A percentile compares a stretch with the other conserved stretches of the same genome.
phyloP scores from a whole-genome alignment of 1,284 basidiomycete species.

The Ganoderma sinense region DNA sequence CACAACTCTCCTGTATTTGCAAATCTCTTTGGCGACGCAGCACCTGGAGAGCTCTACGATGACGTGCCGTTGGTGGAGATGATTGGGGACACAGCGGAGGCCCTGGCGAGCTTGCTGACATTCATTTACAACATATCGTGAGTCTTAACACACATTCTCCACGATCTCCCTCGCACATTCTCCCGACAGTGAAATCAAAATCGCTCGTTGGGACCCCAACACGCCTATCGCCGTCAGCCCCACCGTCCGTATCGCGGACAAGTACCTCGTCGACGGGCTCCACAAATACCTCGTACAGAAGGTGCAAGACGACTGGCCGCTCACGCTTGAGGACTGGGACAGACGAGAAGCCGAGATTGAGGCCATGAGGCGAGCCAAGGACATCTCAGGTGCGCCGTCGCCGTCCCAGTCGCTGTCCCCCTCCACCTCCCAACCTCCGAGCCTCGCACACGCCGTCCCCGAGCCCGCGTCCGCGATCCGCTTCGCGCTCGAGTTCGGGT shows the following conservation, averaged over 20 bases:
- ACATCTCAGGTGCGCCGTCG: background rate
- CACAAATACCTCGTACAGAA: slow-evolving; percentile 58
- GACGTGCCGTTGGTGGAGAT: slow-evolving; percentile 1
- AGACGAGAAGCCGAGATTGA: slow-evolving; percentile 21
- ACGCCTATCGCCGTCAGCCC: slow-evolving; percentile 48
- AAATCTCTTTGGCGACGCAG: background rate
- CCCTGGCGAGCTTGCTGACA: background rate
- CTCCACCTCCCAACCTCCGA: background rate
- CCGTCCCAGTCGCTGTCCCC: background rate
- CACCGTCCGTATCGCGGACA: slow-evolving; percentile 69
- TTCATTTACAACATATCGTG: slow-evolving; percentile 2
- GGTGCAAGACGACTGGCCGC: slow-evolving; percentile 65
- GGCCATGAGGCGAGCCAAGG: background rate
- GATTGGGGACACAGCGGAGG: slow-evolving; percentile 1
- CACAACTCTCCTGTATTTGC: background rate
- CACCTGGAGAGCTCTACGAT: background rate
- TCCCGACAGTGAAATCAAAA: background rate
- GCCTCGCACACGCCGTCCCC: background rate
- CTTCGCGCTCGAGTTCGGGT: slow-evolving; percentile 63
- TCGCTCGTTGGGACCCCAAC: slow-evolving; percentile 20
- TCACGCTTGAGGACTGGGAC: slow-evolving; percentile 70
- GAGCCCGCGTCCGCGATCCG: slow-evolving; percentile 51
- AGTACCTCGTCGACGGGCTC: slow-evolving; percentile 68
- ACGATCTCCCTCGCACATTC: background rate
- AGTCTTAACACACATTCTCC: background rate